phyloP scores from a whole-genome alignment of 257 asterid species.

The Solanum gandarillasii region DNA sequence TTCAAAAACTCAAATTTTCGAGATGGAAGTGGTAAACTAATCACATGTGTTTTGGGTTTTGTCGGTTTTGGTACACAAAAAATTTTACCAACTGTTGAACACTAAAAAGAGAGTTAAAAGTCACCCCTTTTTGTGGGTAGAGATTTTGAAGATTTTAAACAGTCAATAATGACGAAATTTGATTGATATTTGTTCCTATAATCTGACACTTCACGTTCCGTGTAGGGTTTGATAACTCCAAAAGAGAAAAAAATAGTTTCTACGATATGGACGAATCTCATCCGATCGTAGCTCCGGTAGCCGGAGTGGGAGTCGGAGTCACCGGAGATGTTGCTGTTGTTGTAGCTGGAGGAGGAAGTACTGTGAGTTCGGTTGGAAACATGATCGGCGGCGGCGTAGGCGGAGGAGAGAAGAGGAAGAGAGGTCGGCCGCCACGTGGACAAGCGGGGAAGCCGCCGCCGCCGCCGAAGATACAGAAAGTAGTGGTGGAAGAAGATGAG shows the following conservation, averaged over 20 bases:
- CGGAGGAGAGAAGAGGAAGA: conserved; percentile 45
- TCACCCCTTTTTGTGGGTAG: not conserved
- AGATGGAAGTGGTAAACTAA: not conserved
- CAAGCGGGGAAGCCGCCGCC: conserved; percentile 38
- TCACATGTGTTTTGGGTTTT: not conserved
- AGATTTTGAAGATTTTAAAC: not conserved
- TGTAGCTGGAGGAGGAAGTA: not conserved
- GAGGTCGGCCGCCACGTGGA: conserved; percentile 73
- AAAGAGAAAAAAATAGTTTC: not conserved
- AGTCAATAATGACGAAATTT: not conserved
- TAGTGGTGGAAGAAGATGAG: conserved; percentile 27
- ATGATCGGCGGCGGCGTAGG: not conserved
- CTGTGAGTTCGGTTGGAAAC: not conserved
- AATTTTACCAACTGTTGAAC: not conserved
- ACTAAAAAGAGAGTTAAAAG: not conserved
- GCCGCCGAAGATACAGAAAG: conserved; percentile 11
- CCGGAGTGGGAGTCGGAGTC: not conserved
- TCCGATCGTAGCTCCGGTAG: conserved; percentile 17
- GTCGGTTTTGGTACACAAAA: not conserved
- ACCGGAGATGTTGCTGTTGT: conserved; percentile 12
- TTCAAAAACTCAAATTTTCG: not conserved
- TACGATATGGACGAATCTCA: conserved; percentile 10
- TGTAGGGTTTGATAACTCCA: not conserved
- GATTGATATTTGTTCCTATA: not conserved
- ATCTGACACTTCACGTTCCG: not conserved